These are phyloP conservation scores for Lipomyces yamanashiensis DNA, from an alignment of 805 yeast genomes.

Conservation along the genomic window DNA sequence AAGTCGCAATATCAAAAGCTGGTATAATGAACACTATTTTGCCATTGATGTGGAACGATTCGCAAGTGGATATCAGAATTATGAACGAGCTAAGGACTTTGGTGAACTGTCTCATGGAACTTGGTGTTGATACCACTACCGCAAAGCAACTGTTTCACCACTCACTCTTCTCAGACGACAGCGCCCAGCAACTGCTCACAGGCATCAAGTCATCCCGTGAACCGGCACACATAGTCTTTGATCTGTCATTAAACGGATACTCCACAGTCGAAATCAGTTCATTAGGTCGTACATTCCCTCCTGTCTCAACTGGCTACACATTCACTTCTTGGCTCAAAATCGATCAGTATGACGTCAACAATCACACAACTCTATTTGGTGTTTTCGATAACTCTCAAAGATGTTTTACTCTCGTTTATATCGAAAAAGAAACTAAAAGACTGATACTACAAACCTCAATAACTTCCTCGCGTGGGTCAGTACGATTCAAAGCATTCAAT, in stretches of 20 bases:
- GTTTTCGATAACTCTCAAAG: constrained; percentile 35
- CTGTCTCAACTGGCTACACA: constrained; percentile 33
- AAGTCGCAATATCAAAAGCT: constrained; percentile 22
- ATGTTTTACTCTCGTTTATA: constrained; percentile 35
- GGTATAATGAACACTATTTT: constrained; percentile 23
- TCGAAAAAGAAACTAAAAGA: constrained; percentile 36
- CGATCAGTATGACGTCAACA: constrained; percentile 29
- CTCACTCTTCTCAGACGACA: constrained; percentile 21
- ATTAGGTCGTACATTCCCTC: constrained; percentile 31
- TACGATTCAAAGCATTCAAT: constrained; percentile 30
- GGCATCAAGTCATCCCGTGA: constrained; percentile 29
- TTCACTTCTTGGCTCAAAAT: constrained; percentile 37
- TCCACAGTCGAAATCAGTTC: constrained; percentile 33
- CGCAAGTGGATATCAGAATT: constrained; percentile 4
- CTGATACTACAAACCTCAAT: constrained; percentile 34
- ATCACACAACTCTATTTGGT: constrained; percentile 36
- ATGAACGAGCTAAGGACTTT: constrained; percentile 5
- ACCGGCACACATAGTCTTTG: constrained; percentile 34
- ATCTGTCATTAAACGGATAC: constrained; percentile 30
- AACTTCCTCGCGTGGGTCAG: constrained; percentile 33
- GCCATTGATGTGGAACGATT: constrained; percentile 21
- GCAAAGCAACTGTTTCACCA: constrained; percentile 29
- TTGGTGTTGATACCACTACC: constrained; percentile 28
- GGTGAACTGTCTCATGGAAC: constrained; percentile 21
- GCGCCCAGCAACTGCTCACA: constrained; percentile 17